Base-by-base conservation (phyloP, 164 flowering plant genomes). In the Aristolochia fimbriata region DNA sequence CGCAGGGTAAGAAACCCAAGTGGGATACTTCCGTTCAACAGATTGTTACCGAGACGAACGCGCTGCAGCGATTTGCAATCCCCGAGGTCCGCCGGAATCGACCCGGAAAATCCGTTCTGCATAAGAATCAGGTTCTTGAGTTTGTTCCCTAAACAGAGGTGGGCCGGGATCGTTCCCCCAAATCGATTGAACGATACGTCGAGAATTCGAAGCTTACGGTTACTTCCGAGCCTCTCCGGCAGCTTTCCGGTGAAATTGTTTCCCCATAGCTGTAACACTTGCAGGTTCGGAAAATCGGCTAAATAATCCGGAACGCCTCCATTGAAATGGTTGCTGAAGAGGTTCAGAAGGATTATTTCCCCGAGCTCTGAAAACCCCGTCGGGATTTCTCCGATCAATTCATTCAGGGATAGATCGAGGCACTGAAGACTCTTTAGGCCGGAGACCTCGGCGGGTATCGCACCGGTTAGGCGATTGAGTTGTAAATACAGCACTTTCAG, bases 121-220 rank as follows among this genome's bases (percentile, higher is more conserved):
- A 92, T 62, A 22, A 86, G 73, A 25, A 92, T 92, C 61, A 92
- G 59, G 2, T 90, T 87, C 15, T 82, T 63, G 13, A 92, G 79
- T 49, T 41, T 62, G 22, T 80, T 77, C 0, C 98, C 96, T 1
- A 51, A 61, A 37, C 98, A 92, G 64, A 92, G 55, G 25, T 70
- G 60, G 0, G 78, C 77, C 0, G 98, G 98, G 15, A 92, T 69
- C 47, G 69, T 67, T 2, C 98, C 98, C 0, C 97, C 87, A 6
- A 92, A 61, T 51, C 84, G 87, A 70, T 92, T 92, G 3, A 96
- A 81, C 0, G 96, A 84, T 14, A 92, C 71, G 64, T 92, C 98
- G 0, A 92, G 73, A 33, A 76, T 59, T 62, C 57, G 70, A 8
- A 58, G 58, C 58, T 31, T 10, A 6, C 58, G 43, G 17, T 55